Evolutionary conservation across 768 basidiomycete genomes (phyloP), one percentile per base, ranked within the genome.

Genomic region (Bullera alba): DNA sequence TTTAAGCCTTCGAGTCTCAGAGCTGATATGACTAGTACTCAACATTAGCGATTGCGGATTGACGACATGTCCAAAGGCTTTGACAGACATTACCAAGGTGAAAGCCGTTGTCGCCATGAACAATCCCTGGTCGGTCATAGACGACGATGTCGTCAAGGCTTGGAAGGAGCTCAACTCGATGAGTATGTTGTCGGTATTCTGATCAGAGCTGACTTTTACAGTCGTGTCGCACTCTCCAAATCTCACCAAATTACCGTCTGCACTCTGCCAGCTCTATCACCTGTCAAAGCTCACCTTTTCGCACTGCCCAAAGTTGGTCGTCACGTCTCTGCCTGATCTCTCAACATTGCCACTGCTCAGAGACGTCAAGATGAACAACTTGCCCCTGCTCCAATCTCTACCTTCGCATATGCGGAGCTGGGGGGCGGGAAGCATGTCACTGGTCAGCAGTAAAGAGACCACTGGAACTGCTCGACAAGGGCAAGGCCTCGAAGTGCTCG

Each of bases 241-340:
- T n/a, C 57, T 69, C 16, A 46, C 48, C 0, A 12, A 47, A 4
- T 46, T 69, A 4, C 67, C 67, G 7, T 2, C 42, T 5, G 27
- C 56, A 12, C 50, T 69, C 1, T 49, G 53, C 0, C 26, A 36
- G 0, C 34, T 58, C 1, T 30, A 45, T 26, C 57, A 69, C 28
- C 59, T 69, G 23, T 58, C 63, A 36, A 69, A 69, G 43, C 53
- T 69, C 48, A 65, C 67, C 1, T 65, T 63, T 47, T 69, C 67
- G 5, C 67, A 69, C 42, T 69, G 63, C 34, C 61, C 67, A 16
- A 46, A 48, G 17, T 48, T 69, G 1, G 48, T 61, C 15, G 35
- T 53, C 21, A 10, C 46, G 5, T 51, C 56, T 8, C 35, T 70
- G 34, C 57, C 51, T 23, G 56, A 70, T 30, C 43, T 71, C 1